Conservation (phyloP, 2,329 filamentous ascomycete species). For the Botryotinia globosa region DNA sequence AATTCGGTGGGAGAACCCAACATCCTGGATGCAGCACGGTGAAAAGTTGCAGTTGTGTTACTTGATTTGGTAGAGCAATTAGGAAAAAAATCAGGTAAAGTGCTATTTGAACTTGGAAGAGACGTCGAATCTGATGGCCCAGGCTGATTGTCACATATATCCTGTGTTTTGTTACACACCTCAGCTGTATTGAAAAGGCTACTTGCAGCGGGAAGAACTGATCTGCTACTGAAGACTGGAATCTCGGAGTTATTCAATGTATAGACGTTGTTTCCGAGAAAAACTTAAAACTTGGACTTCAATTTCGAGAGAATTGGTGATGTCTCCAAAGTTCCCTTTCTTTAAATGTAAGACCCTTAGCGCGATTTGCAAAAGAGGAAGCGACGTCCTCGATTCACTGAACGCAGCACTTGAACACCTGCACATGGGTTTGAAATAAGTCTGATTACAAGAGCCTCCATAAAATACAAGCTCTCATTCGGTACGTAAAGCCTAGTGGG, state of each 20-base stretch:
- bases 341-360: background rate
- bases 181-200: background rate
- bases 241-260: background rate
- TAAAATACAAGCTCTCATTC: accelerated
- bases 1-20: background rate
- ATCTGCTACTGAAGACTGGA: background rate
- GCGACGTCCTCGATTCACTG: background rate
- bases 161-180: background rate
- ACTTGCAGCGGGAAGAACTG: background rate
- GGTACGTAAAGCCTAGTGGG: background rate
- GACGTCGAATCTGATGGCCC: background rate
- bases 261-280: background rate
- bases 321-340: accelerated
- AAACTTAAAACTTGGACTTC: background rate
- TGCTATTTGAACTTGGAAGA: background rate
- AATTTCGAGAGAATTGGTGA: background rate
- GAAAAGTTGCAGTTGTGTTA: background rate
- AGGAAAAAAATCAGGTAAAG: background rate
- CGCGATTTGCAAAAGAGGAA: background rate
- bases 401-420: background rate
- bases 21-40: too few species aligned
- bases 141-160: background rate
- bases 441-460: background rate
- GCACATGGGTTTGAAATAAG: too few species aligned
- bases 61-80: background rate